phyloP scores from a whole-genome alignment of 2,329 filamentous ascomycete species.

The Aureobasidium zeae region DNA sequence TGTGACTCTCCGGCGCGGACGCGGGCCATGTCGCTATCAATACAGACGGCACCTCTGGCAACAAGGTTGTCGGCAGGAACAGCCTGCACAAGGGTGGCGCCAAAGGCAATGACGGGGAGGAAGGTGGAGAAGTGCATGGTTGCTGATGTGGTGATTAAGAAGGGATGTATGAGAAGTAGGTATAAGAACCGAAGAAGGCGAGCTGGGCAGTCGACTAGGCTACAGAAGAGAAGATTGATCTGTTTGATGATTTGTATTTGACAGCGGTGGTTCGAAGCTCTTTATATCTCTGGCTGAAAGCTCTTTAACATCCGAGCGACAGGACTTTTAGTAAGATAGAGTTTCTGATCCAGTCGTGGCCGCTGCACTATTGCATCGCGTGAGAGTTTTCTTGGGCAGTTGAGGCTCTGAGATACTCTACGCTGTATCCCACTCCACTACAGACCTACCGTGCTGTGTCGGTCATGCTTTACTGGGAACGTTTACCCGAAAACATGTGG shows the following conservation, averaged over 20 bases:
- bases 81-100: slow-evolving; percentile 10
- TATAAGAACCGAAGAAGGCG: slow-evolving; percentile 4
- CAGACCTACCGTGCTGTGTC: slow-evolving; percentile 9
- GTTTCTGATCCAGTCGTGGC: slow-evolving; percentile 1
- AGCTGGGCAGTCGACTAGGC: slow-evolving; percentile 4
- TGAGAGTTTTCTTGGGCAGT: slow-evolving; percentile 8
- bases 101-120: slow-evolving; percentile 21
- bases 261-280: slow-evolving; percentile 1
- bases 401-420: slow-evolving; percentile 9
- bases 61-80: slow-evolving; percentile 9
- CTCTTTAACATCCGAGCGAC: neutral
- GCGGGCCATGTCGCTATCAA: slow-evolving; percentile 11
- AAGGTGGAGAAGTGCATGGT: slow-evolving; percentile 22
- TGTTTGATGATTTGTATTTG: slow-evolving; percentile 11
- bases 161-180: slow-evolving; percentile 10
- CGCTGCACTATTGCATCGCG: slow-evolving; percentile 13
- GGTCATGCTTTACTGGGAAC: slow-evolving; percentile 8
- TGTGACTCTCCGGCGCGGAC: slow-evolving; percentile 6
- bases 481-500: neutral
- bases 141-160: slow-evolving; percentile 8
- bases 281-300: slow-evolving; percentile 5
- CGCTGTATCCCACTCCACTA: slow-evolving; percentile 3
- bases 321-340: neutral
- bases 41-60: slow-evolving; percentile 11
- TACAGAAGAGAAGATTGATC: slow-evolving; percentile 15